A percentile compares a stretch with the other conserved stretches of the same genome.
Evolutionary conservation across 2,329 filamentous ascomycete genomes (phyloP).

Genomic region (Colletotrichum sp.): DNA sequence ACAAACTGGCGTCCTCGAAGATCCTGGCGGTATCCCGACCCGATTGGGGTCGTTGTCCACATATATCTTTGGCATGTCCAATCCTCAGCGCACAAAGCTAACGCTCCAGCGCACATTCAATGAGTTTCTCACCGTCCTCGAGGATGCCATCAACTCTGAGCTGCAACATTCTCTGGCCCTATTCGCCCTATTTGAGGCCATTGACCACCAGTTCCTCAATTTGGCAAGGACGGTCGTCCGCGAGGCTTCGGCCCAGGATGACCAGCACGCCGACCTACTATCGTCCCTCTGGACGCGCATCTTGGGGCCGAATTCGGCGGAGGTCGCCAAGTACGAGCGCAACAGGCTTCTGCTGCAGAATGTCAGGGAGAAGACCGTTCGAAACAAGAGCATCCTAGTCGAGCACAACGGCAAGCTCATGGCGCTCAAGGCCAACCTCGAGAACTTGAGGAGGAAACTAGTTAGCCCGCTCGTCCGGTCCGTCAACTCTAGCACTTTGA

Average conservation of each 20-base stretch:
- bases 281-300: conserved; percentile 86
- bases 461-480: conserved; percentile 83
- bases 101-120: conserved; percentile 87
- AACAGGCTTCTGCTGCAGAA: conserved; percentile 81
- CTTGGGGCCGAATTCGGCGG: conserved; percentile 75
- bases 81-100: conserved; percentile 78
- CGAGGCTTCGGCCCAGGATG: conserved; percentile 82
- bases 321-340: conserved; percentile 89
- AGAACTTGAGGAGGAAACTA: conserved; percentile 82
- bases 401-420: conserved; percentile 86
- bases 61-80: conserved; percentile 79
- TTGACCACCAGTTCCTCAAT: conserved; percentile 90
- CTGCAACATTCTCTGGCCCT: conserved; percentile 80
- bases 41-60: conserved; percentile 72
- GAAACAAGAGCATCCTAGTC: conserved; percentile 85
- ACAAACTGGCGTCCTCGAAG: conserved; percentile 64
- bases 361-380: conserved; percentile 82
- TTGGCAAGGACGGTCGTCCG: conserved; percentile 84
- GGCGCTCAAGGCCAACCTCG: conserved; percentile 84
- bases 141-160: conserved; percentile 87
- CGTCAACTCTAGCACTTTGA: conserved; percentile 70
- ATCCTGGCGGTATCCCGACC: conserved; percentile 63
- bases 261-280: conserved; percentile 80
- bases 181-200: conserved; percentile 88
- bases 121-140: conserved; percentile 85